Base-by-base conservation (phyloP, 1,139 yeast species). In the Chernovozyma aurita region DNA sequence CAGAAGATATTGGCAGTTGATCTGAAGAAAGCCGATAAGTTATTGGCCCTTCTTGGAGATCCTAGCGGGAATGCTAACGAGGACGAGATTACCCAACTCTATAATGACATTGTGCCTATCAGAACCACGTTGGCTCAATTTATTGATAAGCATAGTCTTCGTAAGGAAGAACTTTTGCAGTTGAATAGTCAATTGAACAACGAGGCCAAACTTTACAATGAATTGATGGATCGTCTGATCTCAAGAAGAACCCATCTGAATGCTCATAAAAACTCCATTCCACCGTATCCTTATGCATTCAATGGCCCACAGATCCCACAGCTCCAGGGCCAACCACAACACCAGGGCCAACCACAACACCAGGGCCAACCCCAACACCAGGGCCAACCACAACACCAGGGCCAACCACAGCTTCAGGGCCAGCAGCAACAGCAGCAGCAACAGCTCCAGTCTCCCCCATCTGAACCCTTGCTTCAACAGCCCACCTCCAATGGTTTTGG, bases 101-200 rank as follows among this genome's bases (percentile, higher is more conserved):
- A 86, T 53, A 83, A 85, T 41, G 73, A 79, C 14, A 73, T 86
- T 1, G 70, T 85, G 18, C 80, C 92, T 1, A 65, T 85, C 38
- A 76, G 94, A 40, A 90, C 94, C 0, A 76, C 78, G 41, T 68
- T 87, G 40, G 85, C 86, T 8, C 76, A 76, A 48, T 62, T 78
- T 48, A 81, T 87, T 43, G 95, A 85, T 41, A 84, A 82, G 56
- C 84, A 85, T 53, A 70, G 86, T 27, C 75, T 73, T 32, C 72
- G 87, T 46, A 81, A 81, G 52, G 85, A 86, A 45, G 96, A 88
- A 46, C 63, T 88, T 39, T 63, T 78, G 46, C 74, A 74, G n/a
- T 63, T 87, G 49, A 81, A 87, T 50, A 75, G 75, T 42, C 83
- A 85, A 46, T 72, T 90, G 42, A 75, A 76, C 38, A 64, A 64